Percentiles rank a stretch among this genome's conserved stretches.
phyloP scores from a whole-genome alignment of 148 eudicot species.

The Fagopyrum homotropicum region DNA sequence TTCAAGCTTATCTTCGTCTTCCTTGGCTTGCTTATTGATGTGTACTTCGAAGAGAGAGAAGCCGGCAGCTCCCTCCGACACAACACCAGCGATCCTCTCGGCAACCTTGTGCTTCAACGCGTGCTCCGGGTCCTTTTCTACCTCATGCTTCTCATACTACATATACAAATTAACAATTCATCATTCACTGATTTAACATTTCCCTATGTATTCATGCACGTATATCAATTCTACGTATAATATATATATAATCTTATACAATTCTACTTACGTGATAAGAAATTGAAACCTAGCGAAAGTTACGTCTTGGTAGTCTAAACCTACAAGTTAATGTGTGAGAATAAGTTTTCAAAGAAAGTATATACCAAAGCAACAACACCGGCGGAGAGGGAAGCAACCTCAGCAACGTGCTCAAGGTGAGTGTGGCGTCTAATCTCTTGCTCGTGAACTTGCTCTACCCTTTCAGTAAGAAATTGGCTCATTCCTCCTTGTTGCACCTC shows the following conservation, averaged over 20 bases:
- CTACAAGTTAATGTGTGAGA: too few relatives aligned
- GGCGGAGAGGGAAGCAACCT: background rate
- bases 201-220: background rate
- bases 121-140: conserved; percentile 6
- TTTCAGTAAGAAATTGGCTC: background rate
- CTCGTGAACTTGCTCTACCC: background rate
- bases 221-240: too few relatives aligned
- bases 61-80: background rate
- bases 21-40: background rate
- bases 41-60: background rate
- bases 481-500: background rate
- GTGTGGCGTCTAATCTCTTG: conserved; percentile 4
- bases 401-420: conserved; percentile 1
- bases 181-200: background rate
- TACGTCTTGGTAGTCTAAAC: too few relatives aligned
- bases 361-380: conserved; percentile 2
- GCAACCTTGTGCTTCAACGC: conserved; percentile 3
- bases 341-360: background rate
- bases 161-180: background rate
- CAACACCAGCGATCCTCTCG: background rate
- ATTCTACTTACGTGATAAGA: too few relatives aligned
- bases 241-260: too few relatives aligned
- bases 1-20: background rate
- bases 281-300: too few relatives aligned
- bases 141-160: conserved; percentile 9